Conservation (phyloP, 176 grass and related monocot species). For the Aegilops speltoides region DNA sequence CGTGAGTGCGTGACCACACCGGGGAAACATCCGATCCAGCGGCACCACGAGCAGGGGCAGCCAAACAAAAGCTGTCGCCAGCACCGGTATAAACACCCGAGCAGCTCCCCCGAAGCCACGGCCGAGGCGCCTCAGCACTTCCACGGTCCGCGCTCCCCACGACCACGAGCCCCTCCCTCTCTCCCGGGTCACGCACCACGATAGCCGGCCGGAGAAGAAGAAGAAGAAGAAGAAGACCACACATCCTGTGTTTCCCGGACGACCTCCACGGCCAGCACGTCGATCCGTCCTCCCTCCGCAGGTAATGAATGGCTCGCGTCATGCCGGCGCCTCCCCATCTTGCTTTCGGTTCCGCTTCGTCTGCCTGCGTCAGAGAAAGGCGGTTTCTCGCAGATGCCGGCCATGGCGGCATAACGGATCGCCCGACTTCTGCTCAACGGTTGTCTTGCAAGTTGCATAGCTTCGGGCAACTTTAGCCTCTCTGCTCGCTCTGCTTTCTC, state of each 20-base stretch:
- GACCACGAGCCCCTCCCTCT: neutral
- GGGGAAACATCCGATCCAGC: slow-evolving; percentile 25
- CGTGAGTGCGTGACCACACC: slow-evolving; percentile 25
- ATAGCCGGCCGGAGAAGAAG: neutral
- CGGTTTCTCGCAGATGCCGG: neutral
- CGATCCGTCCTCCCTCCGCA: neutral
- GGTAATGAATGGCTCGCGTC: neutral
- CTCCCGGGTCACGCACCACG: neutral
- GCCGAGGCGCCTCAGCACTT: slow-evolving; percentile 29
- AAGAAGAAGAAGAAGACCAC: neutral
- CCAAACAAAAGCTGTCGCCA: neutral
- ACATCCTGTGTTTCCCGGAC: neutral
- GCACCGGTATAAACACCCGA: slow-evolving; percentile 25
- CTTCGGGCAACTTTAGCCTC: neutral
- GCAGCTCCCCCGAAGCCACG: slow-evolving; percentile 11
- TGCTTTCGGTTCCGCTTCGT: neutral
- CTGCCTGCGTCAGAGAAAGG: neutral
- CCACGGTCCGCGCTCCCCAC: slow-evolving; percentile 25
- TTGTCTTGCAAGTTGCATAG: neutral
- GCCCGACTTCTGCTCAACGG: neutral
- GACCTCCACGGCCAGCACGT: neutral
- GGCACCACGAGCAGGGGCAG: neutral
- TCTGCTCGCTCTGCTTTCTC: neutral
- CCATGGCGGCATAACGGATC: neutral
- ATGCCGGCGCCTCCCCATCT: neutral